Percentiles rank a stretch among this genome's conserved stretches.
Conservation (phyloP, 345 rosid genomes). For the Angophora floribunda region DNA sequence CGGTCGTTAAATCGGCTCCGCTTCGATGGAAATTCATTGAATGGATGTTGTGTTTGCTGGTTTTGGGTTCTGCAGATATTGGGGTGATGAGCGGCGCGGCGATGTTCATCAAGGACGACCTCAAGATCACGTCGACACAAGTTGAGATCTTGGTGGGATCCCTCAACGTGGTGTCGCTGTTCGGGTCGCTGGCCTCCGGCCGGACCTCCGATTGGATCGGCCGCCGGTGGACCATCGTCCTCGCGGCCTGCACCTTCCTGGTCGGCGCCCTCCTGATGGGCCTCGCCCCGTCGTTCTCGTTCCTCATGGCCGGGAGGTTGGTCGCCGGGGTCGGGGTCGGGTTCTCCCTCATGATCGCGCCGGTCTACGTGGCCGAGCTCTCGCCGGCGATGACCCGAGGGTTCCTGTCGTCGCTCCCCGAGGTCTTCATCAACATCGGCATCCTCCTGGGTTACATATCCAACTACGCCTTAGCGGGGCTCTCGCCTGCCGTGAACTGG, state of each 20-base stretch:
- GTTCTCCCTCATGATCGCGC: constrained; percentile 58
- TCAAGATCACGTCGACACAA: constrained; percentile 30
- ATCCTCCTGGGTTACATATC: constrained; percentile 52
- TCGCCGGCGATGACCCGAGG: constrained; percentile 56
- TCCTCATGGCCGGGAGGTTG: constrained; percentile 50
- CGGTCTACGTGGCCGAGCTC: constrained; percentile 47
- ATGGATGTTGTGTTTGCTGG: neutral
- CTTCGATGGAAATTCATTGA: neutral
- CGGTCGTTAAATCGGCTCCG: neutral
- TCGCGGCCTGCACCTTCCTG: constrained; percentile 54
- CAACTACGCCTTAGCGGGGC: constrained; percentile 45
- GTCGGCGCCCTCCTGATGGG: constrained; percentile 63
- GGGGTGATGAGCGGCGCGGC: constrained; percentile 72
- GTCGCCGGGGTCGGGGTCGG: constrained; percentile 78
- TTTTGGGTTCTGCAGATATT: constrained; percentile 26
- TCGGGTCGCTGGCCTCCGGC: constrained; percentile 61
- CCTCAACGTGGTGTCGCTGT: constrained; percentile 41
- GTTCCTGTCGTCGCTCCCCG: constrained; percentile 59
- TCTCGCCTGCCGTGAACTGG: constrained; percentile 39
- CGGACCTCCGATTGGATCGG: constrained; percentile 62
- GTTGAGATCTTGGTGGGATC: constrained; percentile 60
- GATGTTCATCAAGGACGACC: constrained; percentile 37
- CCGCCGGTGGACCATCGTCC: constrained; percentile 51
- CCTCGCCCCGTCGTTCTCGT: constrained; percentile 39
- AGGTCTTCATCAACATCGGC: constrained; percentile 59